Percentiles rank a stretch among this genome's conserved stretches.
Evolutionary conservation across 495 filamentous ascomycete genomes (phyloP).

Genomic region (Penicillium daleae): DNA sequence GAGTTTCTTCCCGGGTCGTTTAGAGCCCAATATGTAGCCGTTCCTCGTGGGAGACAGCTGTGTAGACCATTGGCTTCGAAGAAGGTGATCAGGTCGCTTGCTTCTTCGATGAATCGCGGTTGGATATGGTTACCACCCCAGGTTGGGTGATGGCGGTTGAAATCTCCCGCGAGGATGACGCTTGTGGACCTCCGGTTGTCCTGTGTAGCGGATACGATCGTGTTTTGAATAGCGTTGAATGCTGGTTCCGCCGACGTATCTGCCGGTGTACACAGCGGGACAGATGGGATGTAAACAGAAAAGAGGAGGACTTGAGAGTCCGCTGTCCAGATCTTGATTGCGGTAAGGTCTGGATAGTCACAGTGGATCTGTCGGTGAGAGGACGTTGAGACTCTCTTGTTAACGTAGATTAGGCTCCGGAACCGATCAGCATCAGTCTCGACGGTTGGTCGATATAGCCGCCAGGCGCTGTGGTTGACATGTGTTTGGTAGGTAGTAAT

Average conservation of each 20-base stretch:
- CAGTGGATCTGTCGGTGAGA: not conserved
- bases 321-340: constrained; percentile 9
- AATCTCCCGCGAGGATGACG: constrained; percentile 26
- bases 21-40: constrained; percentile 23
- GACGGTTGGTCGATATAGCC: not conserved
- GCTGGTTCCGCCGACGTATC: not conserved
- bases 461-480: not conserved
- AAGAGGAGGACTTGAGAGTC: not conserved
- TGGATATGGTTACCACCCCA: constrained; percentile 25
- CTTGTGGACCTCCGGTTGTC: not conserved
- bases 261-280: not conserved
- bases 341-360: constrained; percentile 30
- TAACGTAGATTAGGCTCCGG: not conserved
- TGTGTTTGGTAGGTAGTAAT: not conserved
- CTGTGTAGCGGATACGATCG: not conserved
- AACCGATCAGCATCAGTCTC: not conserved
- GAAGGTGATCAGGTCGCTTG: constrained; percentile 27
- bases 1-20: constrained; percentile 25
- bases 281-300: not conserved
- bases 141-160: constrained; percentile 31
- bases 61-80: constrained; percentile 22
- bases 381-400: not conserved
- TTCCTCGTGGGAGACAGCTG: constrained; percentile 21
- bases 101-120: constrained; percentile 24
- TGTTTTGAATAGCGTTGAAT: not conserved